phyloP scores from a whole-genome alignment of 106 monocot genomes.

The Gastrodia elata region DNA sequence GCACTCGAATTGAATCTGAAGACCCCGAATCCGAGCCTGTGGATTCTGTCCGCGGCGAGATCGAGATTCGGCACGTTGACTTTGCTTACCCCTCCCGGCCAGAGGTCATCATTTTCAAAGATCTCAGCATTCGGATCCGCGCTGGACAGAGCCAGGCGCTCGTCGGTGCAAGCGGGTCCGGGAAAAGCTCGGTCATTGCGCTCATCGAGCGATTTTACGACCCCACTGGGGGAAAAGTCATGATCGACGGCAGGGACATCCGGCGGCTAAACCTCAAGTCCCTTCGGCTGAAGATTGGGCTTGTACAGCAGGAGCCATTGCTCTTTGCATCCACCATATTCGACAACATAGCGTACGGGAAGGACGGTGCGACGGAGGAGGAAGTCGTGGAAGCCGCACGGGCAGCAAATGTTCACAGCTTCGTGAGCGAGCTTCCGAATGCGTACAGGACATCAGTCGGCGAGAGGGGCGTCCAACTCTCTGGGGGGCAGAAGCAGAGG shows the following conservation, averaged over 20 bases:
- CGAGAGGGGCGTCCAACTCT: conserved; percentile 61
- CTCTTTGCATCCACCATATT: conserved; percentile 73
- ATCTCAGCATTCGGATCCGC: conserved; percentile 52
- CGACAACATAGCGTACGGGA: conserved; percentile 87
- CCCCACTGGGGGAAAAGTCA: conserved; percentile 61
- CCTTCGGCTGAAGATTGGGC: conserved; percentile 57
- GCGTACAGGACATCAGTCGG: conserved; percentile 71
- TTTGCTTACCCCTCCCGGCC: conserved; percentile 64
- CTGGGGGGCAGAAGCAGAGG: conserved; percentile 76
- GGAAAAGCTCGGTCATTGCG: conserved; percentile 82
- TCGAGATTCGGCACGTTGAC: conserved; percentile 60
- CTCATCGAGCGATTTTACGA: conserved; percentile 91
- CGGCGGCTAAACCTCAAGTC: conserved; percentile 54
- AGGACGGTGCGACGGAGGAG: conserved; percentile 45
- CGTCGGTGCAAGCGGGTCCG: conserved; percentile 91
- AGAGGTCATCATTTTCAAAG: conserved; percentile 61
- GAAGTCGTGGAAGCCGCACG: conserved; percentile 62
- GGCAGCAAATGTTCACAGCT: conserved; percentile 58
- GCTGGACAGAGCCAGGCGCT: conserved; percentile 69
- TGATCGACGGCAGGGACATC: conserved; percentile 84
- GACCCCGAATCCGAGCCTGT: conserved; percentile 57
- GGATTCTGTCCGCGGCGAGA: conserved; percentile 48
- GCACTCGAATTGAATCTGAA: conserved; percentile 60
- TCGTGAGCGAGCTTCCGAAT: conserved; percentile 51
- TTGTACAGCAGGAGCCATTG: conserved; percentile 82